Evolutionary conservation across 208 protist genomes (phyloP), one percentile per base, ranked within the genome.

Genomic region (Leishmania turanica): DNA sequence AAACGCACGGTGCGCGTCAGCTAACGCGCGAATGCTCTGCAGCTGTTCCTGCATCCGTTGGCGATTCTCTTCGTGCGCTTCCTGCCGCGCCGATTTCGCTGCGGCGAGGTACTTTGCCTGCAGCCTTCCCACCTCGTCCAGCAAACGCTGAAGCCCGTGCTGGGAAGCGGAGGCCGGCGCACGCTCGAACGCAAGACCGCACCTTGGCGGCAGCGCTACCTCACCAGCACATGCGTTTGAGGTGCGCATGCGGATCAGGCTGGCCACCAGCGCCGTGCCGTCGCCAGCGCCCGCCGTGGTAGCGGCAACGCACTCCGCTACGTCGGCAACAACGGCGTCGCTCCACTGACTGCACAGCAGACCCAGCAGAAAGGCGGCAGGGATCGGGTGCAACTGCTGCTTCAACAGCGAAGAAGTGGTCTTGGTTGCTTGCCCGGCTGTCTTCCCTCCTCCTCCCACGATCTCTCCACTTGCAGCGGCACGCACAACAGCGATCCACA

Each of bases 401-500:
- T 53, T n/a, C 54, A 77, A 34, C 9, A 49, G 31, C 21, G 62
- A 45, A 19, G 42, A 66, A 40, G 15, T 9, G 34, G 45, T 17
- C 21, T 34, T 81, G 4, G 17, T 3, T n/a, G 19, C 7, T 53
- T 31, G 68, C 68, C 45, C 27, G 15, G 68, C 9, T 37, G 68
- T 9, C 11, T 21, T 62, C 13, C 9, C 34, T 42, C 34, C 71
- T 17, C 1, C 45, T 2, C 13, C 31, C 49, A 42, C 31, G 21
- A 31, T 56, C 27, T 81, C 76, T 34, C 40, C 71, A 9, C n/a
- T 66, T 21, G 69, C 73, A 17, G 76, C 82, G 11, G 82, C 82
- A n/a, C 75, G 82, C 77, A 85, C 58, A 0, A 79, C 65, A 19
- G 82, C 51, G 17, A 85, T 24, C 70, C 82, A 81, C 71, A 85